Base-by-base conservation (phyloP, 2,329 filamentous ascomycete species). In the Talaromyces sp. region DNA sequence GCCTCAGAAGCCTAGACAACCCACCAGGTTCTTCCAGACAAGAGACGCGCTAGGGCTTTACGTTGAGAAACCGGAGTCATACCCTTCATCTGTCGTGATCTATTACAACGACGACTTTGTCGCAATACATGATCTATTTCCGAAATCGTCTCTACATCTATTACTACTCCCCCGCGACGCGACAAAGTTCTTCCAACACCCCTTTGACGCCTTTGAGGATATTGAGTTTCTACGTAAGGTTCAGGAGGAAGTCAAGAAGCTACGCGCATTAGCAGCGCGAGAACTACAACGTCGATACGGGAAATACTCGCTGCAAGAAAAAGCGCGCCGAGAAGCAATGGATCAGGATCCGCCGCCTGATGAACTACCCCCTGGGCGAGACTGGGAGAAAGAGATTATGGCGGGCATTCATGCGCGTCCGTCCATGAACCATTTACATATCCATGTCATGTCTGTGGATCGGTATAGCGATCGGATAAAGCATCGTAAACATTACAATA, bases 401-500 rank as follows among this genome's bases (percentile, higher is more conserved):
- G 85, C 88, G 22, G 95, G 95, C 15, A 85, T 97, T 7, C 95
- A 99, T 79, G 90, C 92, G 2, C 87, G 89, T 70, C 95, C 95
- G 2, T 93, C 90, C 64, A 98, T 99, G 95, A 89, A 86, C 68
- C 92, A 98, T 76, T 75, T 98, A 63, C 95, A 99, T 78, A 83
- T 98, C 3, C 95, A 99, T 77, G 87, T 98, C 34, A 79, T 98
- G 65, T 92, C 91, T 45, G 82, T 87, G 19, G 95, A 99, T 75
- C 89, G 91, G 83, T 84, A 87, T 71, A 92, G 89, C 43, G 84
- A 86, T 11, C 84, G 84, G 54, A 70, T 97, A 77, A 91, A 89
- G 79, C 88, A 94, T 74, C 84, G 88, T 69, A 94, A 93, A 76
- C 95, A 98, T 79, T 98, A 97, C 79, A 92, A 95, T 74, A 95